A percentile compares a stretch with the other conserved stretches of the same genome.
Conservation (phyloP, 2,329 filamentous ascomycete genomes). For the Ramularia endophylla region DNA sequence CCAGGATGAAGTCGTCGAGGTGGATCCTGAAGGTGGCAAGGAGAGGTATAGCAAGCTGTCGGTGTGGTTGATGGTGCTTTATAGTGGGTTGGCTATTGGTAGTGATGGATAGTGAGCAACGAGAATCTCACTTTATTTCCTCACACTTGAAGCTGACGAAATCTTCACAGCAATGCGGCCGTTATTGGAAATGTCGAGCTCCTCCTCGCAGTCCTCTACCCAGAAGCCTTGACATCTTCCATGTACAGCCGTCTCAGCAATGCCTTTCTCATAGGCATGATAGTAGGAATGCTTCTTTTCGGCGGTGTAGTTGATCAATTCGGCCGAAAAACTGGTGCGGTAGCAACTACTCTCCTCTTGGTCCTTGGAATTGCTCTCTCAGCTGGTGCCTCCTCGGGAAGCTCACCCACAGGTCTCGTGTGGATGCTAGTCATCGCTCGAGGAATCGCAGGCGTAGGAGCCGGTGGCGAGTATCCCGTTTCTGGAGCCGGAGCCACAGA, state of each 20-base stretch:
- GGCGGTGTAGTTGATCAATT: conserved; percentile 30
- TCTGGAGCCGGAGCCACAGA: conserved; percentile 46
- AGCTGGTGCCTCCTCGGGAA: conserved; percentile 26
- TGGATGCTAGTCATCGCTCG: conserved; percentile 42
- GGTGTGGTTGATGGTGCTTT: conserved; percentile 31
- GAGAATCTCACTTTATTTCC: neutral
- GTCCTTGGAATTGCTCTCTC: conserved; percentile 30
- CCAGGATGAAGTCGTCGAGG: too few relatives aligned
- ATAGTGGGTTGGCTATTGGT: conserved; percentile 32
- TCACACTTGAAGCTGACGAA: neutral
- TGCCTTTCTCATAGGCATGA: conserved; percentile 32
- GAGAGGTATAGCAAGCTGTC: conserved; percentile 22
- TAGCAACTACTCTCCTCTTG: conserved; percentile 30
- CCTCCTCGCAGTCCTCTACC: conserved; percentile 30
- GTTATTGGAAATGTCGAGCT: conserved; percentile 32
- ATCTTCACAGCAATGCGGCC: conserved; percentile 26
- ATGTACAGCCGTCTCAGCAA: too few relatives aligned
- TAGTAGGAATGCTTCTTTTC: conserved; percentile 32
- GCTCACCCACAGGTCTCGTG: conserved; percentile 29
- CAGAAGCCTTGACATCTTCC: too few relatives aligned
- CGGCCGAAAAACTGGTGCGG: conserved; percentile 31
- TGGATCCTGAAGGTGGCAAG: too few relatives aligned
- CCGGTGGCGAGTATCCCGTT: conserved; percentile 49
- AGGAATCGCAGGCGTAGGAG: conserved; percentile 42
- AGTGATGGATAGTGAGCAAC: conserved; percentile 33